Base-by-base conservation (phyloP, 495 filamentous ascomycete species). In the Paragyromitra xinjiangensis region DNA sequence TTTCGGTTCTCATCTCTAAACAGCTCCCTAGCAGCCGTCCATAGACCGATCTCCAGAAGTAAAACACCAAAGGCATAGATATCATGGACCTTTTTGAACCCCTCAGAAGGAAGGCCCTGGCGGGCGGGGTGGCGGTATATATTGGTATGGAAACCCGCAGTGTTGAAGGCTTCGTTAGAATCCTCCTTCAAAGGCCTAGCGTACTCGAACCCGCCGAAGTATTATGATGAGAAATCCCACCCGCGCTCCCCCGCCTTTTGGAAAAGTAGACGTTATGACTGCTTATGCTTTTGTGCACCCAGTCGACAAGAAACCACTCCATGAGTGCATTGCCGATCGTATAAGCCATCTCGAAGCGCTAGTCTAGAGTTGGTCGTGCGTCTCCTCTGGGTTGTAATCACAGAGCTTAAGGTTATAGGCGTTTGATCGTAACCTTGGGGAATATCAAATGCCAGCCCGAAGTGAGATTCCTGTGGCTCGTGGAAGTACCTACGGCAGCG, bases 201-300 rank as follows among this genome's bases (percentile, higher is more conserved):
- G 34, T 67, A 77, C 34, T 77, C 74, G 37, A 73, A 77, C 0
- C 69, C 56, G 11, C 69, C 39, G 11, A 73, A 39, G n/a, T 73
- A 65, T 12, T 61, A 29, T 2, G 61, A 59, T 19, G 59, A 56
- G 6, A 77, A 77, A 51, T 64, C 61, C 24, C 40, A 73, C 19
- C 11, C 16, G 2, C 59, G 11, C 9, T 48, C 22, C 7, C 29
- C 26, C 6, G 16, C 14, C n/a, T 34, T 24, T 14, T 55, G 84
- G 71, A 83, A 63, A 85, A 82, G 14, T 83, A 56, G 19, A 85
- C 71, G 50, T 84, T 84, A 14, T 83, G 65, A 64, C 80, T 83
- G 6, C 78, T 78, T 39, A 85, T 83, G 62, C 77, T 79, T 64
- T 84, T 78, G 70, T 85, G 84, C 1, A 84, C 83, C 84, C 80